A percentile compares a stretch with the other conserved stretches of the same genome.
These are phyloP conservation scores for Sporothrix euskadiensis DNA, from an alignment of 2,329 filamentous ascomycete genomes.

Conservation along the genomic window DNA sequence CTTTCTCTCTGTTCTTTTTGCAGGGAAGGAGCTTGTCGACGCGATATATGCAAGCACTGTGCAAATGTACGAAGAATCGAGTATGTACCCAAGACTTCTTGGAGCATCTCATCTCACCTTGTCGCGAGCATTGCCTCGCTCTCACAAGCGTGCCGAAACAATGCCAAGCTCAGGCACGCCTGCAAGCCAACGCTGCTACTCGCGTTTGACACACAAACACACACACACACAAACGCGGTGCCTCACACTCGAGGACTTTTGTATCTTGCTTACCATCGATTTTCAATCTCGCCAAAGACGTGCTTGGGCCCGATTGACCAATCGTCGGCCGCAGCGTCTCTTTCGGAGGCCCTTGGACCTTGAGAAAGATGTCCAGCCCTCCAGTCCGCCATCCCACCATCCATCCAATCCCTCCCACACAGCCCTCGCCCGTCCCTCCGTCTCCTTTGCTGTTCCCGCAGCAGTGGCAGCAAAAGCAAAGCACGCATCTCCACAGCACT, in stretches of 20 bases:
- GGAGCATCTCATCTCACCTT: neutral
- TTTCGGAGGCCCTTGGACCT: neutral
- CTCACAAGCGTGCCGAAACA: neutral
- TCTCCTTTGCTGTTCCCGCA: neutral
- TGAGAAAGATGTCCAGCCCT: neutral
- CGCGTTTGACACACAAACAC: neutral
- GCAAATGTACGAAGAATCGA: neutral
- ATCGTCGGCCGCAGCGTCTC: conserved; percentile 5
- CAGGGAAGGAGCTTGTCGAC: conserved; percentile 19
- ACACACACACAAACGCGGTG: neutral
- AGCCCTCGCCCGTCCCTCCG: neutral
- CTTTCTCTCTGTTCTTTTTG: neutral
- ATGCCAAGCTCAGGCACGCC: neutral
- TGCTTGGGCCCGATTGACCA: conserved; percentile 18
- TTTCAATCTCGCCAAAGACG: conserved; percentile 14
- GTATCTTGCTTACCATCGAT: neutral
- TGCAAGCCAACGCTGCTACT: neutral
- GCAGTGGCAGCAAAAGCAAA: neutral
- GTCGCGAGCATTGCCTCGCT: conserved; percentile 11
- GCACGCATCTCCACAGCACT: neutral
- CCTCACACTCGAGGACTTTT: neutral
- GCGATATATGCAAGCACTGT: conserved; percentile 16
- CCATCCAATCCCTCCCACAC: neutral
- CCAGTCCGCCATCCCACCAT: neutral
- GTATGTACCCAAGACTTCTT: neutral